Base-by-base conservation (phyloP, 305 asterid genomes). In the Caryopteris hybrid region DNA sequence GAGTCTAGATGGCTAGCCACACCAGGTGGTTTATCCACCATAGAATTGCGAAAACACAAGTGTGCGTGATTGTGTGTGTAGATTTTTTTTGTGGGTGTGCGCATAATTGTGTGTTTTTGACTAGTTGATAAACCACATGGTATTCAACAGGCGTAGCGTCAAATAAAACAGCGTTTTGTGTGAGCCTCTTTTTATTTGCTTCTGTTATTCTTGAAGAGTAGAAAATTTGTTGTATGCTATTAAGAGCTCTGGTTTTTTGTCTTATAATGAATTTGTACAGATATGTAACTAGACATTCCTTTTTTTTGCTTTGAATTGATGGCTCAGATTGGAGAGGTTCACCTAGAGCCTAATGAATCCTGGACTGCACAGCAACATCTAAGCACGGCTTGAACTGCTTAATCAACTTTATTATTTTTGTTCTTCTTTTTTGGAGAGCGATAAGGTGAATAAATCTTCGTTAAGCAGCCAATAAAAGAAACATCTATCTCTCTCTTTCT, bases 301-400 rank as follows among this genome's bases (percentile, higher is more conserved):
- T 36, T 36, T 56, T 51, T 20, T 58, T 45, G 25, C 6, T 73
- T 47, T 21, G 16, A 50, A 18, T 65, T 72, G 72, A 64, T 53
- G 73, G 41, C 63, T 56, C 92, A 94, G 99, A 86, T 89, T 74
- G 92, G 85, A 77, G 57, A 74, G 73, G 96, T 94, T 61, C 76
- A 84, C 79, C 81, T 94, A 39, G 82, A 82, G 70, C 97, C 96
- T 36, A 72, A 72, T 13, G 85, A 94, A 80, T 83, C 95, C 23
- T 94, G 99, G 97, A 90, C 87, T 8, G 97, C 99, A 2, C 61
- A 55, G 64, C 99, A 94, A 71, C 83, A 77, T 20, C 58, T 94
- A 53, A 80, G 82, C 77, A 74, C 91, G 69, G 80, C 79, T 69
- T 90, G 85, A 87, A 65, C 61, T 57, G 64, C 72, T 50, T 6